Evolutionary conservation across 2,329 filamentous ascomycete genomes (phyloP), one percentile per base, ranked within the genome.

Genomic region (Trichoderma citrinoviride): DNA sequence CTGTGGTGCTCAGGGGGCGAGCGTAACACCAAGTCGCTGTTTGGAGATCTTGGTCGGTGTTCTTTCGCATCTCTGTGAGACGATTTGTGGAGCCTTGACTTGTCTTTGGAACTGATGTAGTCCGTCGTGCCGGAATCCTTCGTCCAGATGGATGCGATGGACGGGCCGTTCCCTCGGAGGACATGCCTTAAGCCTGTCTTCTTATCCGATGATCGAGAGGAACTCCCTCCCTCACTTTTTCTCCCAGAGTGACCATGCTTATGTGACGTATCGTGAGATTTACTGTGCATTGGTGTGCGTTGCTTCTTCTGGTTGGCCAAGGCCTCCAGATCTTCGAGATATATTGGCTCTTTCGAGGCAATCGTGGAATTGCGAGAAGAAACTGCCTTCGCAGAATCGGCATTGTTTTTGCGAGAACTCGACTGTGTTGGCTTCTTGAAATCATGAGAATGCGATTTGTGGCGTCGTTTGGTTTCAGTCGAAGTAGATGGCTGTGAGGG

Each of bases 121-220:
- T 62, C 49, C 37, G 46, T 23, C n/a, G 40, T 19, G 33, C 40
- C 61, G 23, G 73, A 68, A 0, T 85, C 83, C 57, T 81, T 85
- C 61, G 76, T 80, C 73, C 82, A 81, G 0, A 86, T 73, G 64
- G 77, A 82, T 0, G 81, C 78, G 7, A 85, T 71, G 1, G 79
- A 77, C 41, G 82, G 78, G 23, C 77, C 77, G 7, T 82, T 78
- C 64, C 82, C 83, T 63, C 78, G 83, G n/a, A 87, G 72, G 3
- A 79, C 84, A 61, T 82, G 80, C 41, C 82, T 81, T 64, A 73
- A 52, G 65, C 71, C 37, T 65, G 65, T 61, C 68, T 70, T 64
- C 66, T 72, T 70, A 66, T 77, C 63, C 61, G 68, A 4, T 54
- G 54, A 3, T 56, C 69, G 68, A 53, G 69, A 41, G 50, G 68